Base-by-base conservation (phyloP, 2,329 filamentous ascomycete species). In the Zymoseptoria tritici region DNA sequence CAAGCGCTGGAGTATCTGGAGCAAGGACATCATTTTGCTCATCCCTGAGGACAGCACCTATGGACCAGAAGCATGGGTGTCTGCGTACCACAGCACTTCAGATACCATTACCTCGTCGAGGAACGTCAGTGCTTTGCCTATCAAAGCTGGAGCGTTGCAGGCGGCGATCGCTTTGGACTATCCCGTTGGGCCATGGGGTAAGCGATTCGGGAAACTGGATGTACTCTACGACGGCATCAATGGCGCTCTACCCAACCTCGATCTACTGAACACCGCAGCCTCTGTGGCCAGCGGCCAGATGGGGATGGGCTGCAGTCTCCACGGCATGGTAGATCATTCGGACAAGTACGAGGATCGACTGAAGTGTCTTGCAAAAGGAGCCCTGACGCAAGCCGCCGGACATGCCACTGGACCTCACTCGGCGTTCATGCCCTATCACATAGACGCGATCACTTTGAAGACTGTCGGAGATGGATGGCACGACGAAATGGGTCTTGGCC, bases 1-100 rank as follows among this genome's bases (percentile, higher is more conserved):
- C 78, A 96, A 95, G 76, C 85, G 89, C 67, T 99, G 94, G 94
- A 97, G 91, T 57, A 81, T 99, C 26, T 99, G 94, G 94, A 97
- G 92, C 60, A 99, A 99, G 76, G 94, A 99, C 73, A 96, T 99
- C 66, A 93, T 99, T 60, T 85, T 99, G 67, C 77, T 99, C 5
- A 83, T 99, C 53, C 87, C 94, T 0, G 87, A 90, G 0, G 94
- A 99, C 75, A 96, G 91, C 73, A 88, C 87, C 60, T 88, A 90
- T 9, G 94, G 93, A 0, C 90, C 91, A 0, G 92, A 97, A 73
- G 94, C 94, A 22, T 99, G 94, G 94, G 90, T 97, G 8, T 92
- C 97, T 71, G 94, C 94, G 1, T 99, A 99, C 74, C 94, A 99
- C 74, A 90, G 96, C 73, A 87, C 89, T 20, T 91, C 97, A 70